A percentile compares a stretch with the other conserved stretches of the same genome.
These are phyloP conservation scores for Tricholoma furcatifolium DNA, from an alignment of 768 basidiomycete genomes.

Conservation along the genomic window DNA sequence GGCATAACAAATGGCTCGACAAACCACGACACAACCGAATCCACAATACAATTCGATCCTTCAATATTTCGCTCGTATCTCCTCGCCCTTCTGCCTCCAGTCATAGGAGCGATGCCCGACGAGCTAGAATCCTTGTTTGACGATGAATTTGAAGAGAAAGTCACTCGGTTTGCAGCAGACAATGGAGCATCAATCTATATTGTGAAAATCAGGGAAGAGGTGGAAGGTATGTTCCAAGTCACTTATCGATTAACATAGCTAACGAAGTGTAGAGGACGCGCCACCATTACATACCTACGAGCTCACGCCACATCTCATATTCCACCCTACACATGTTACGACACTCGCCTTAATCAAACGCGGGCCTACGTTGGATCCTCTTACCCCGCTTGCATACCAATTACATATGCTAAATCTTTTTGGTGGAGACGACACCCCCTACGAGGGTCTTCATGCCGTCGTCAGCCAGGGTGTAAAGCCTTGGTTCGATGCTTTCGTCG, in stretches of 20 bases:
- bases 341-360: constrained; percentile 97
- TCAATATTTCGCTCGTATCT: constrained; percentile 72
- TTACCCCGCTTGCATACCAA: constrained; percentile 78
- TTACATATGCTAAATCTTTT: constrained; percentile 92
- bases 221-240: constrained; percentile 55
- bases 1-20: constrained; percentile 27
- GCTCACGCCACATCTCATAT: constrained; percentile 71
- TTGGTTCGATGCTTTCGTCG: constrained; percentile 98
- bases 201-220: constrained; percentile 73
- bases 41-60: constrained; percentile 56
- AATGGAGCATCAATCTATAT: constrained; percentile 79
- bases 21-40: constrained; percentile 25
- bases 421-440: constrained; percentile 85
- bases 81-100: constrained; percentile 69
- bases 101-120: constrained; percentile 66
- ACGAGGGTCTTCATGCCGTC: constrained; percentile 93
- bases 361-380: constrained; percentile 74
- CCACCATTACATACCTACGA: constrained; percentile 64
- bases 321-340: constrained; percentile 76
- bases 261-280: constrained; percentile 52
- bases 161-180: constrained; percentile 73
- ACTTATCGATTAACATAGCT: constrained; percentile 10
- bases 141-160: constrained; percentile 71
- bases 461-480: constrained; percentile 96
- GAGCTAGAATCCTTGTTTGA: constrained; percentile 74